A percentile compares a stretch with the other conserved stretches of the same genome.
Conservation (phyloP, 306 rosid species). For the Glycine latifolia region DNA sequence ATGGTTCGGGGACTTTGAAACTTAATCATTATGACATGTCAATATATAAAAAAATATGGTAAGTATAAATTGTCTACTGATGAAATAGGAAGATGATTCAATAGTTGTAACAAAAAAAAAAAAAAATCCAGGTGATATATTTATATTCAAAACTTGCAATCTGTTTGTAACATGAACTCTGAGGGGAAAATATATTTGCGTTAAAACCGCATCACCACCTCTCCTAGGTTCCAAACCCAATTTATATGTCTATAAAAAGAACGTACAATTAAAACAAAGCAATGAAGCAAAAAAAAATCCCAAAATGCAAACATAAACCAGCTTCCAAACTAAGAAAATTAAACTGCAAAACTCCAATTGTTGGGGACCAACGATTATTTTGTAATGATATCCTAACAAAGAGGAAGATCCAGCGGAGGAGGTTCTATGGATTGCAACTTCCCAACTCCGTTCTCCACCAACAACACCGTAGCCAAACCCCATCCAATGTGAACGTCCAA, state of each 20-base stretch:
- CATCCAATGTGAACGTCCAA: conserved; percentile 90
- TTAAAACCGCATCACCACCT: background rate
- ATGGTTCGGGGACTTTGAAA: no score
- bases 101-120: background rate
- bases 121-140: background rate
- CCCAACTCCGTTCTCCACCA: conserved; percentile 87
- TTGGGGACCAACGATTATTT: no score
- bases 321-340: no score
- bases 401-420: conserved; percentile 79
- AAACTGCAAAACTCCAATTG: conserved; percentile 21
- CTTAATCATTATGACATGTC: no score
- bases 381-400: conserved; percentile 55
- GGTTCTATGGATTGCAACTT: conserved; percentile 69
- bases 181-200: background rate
- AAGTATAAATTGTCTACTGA: no score
- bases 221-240: conserved; percentile 44
- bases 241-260: conserved; percentile 43
- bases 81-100: no score
- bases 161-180: conserved; percentile 19
- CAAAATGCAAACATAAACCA: conserved; percentile 55
- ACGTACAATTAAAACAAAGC: conserved; percentile 24
- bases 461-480: conserved; percentile 93
- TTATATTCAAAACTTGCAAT: conserved; percentile 26
- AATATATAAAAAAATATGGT: no score
- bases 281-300: conserved; percentile 39